Conservation (phyloP, 345 rosid genomes). For the Clarkia xantiana region DNA sequence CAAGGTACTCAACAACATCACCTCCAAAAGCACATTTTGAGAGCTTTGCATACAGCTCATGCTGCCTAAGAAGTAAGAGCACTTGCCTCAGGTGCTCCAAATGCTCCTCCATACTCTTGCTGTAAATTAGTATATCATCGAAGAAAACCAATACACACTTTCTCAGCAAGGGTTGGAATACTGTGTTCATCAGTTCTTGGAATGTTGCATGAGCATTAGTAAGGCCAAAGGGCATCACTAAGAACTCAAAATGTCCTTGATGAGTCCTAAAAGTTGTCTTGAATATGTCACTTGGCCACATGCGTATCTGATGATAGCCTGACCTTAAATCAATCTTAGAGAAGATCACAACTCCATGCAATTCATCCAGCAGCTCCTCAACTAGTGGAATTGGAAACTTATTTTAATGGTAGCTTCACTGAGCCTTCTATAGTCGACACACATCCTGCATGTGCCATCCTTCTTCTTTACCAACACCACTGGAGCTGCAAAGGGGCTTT, state of each 20-base stretch:
- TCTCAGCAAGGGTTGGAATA: not conserved
- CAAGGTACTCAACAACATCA: not conserved
- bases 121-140: not conserved
- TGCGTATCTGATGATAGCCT: constrained; percentile 3
- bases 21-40: not conserved
- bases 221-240: constrained; percentile 1
- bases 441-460: not conserved
- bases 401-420: too few relatives aligned
- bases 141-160: not conserved
- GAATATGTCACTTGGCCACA: too few relatives aligned
- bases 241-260: not conserved
- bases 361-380: constrained; percentile 3
- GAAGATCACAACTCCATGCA: not conserved
- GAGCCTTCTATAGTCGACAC: constrained; percentile 1
- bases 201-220: constrained; percentile 3
- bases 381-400: constrained; percentile 1
- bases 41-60: not conserved
- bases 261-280: too few relatives aligned
- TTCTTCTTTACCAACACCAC: constrained; percentile 4
- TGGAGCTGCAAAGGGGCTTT: not conserved
- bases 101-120: not conserved
- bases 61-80: not conserved
- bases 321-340: constrained; percentile 1
- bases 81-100: not conserved
- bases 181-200: too few relatives aligned